Evolutionary conservation across 768 basidiomycete species (phyloP).

Genomic region (Podaxis rugospora): DNA sequence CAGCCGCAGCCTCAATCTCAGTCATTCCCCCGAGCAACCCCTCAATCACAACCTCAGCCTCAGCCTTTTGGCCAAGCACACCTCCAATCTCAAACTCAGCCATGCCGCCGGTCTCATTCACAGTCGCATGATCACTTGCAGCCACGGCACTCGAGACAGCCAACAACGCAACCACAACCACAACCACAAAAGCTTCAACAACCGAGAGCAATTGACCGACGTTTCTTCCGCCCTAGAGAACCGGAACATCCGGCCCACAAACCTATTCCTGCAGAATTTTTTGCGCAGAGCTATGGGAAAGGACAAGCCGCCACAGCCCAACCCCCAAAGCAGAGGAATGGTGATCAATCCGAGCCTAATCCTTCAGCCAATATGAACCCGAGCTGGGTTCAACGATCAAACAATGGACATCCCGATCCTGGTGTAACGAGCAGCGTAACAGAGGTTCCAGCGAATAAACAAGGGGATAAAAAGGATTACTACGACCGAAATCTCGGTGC

Average conservation of each 20-base stretch:
- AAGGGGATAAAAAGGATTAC: background rate
- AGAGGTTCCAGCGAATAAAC: no score
- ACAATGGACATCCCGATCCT: background rate
- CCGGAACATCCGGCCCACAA: background rate
- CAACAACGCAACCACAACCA: background rate
- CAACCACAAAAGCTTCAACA: background rate
- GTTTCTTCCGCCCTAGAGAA: background rate
- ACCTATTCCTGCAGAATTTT: background rate
- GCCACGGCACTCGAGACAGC: background rate
- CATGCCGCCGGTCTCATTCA: background rate
- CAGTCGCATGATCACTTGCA: background rate
- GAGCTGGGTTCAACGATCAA: background rate
- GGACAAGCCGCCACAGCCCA: background rate
- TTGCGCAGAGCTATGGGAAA: background rate
- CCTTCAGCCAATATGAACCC: background rate
- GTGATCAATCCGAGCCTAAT: background rate
- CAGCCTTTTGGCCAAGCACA: background rate
- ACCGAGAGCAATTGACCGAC: background rate
- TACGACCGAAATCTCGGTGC: background rate
- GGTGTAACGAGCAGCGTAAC: background rate
- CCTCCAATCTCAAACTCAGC: background rate
- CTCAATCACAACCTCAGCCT: background rate
- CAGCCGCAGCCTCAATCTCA: background rate
- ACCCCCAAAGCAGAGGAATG: background rate
- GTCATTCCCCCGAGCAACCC: background rate